Conservation (phyloP, 2,329 filamentous ascomycete genomes). For the Podosphaera fusca region DNA sequence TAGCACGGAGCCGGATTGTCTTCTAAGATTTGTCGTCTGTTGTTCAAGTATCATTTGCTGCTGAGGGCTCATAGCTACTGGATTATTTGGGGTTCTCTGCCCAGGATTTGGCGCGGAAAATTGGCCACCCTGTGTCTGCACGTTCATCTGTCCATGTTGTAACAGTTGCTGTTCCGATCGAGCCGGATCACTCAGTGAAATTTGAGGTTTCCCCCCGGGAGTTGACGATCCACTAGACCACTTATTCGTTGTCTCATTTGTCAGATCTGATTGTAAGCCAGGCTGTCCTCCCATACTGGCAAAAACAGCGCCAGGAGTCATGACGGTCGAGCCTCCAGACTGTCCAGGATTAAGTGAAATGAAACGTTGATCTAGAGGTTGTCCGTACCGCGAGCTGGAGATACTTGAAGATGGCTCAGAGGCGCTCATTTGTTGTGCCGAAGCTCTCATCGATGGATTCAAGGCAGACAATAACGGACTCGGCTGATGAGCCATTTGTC, state of each 20-base stretch:
- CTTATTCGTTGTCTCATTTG: conserved; percentile 27
- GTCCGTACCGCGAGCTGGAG: conserved; percentile 26
- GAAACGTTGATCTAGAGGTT: conserved; percentile 29
- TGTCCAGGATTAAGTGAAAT: conserved; percentile 27
- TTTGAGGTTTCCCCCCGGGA: conserved; percentile 8
- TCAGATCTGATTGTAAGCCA: conserved; percentile 24
- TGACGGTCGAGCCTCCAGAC: conserved; percentile 10
- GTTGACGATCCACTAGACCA: conserved; percentile 17
- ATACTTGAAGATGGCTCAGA: conserved; percentile 18
- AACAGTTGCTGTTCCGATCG: conserved; percentile 12
- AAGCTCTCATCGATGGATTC: conserved; percentile 26
- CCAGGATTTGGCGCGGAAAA: conserved; percentile 10
- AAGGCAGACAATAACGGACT: conserved; percentile 32
- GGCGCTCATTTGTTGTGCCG: conserved; percentile 13
- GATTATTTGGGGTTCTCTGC: conserved; percentile 9
- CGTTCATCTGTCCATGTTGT: conserved; percentile 12
- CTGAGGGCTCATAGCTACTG: conserved; percentile 17
- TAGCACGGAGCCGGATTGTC: conserved; percentile 8
- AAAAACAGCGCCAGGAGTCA: conserved; percentile 18
- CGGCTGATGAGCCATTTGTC: conserved; percentile 27
- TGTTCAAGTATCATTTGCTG: conserved; percentile 19
- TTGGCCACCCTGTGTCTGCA: conserved; percentile 10
- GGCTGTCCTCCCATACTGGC: conserved; percentile 19
- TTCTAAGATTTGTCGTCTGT: conserved; percentile 14
- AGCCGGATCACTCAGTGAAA: conserved; percentile 11